Evolutionary conservation across 495 filamentous ascomycete genomes (phyloP).

Genomic region (Niebla homalea): DNA sequence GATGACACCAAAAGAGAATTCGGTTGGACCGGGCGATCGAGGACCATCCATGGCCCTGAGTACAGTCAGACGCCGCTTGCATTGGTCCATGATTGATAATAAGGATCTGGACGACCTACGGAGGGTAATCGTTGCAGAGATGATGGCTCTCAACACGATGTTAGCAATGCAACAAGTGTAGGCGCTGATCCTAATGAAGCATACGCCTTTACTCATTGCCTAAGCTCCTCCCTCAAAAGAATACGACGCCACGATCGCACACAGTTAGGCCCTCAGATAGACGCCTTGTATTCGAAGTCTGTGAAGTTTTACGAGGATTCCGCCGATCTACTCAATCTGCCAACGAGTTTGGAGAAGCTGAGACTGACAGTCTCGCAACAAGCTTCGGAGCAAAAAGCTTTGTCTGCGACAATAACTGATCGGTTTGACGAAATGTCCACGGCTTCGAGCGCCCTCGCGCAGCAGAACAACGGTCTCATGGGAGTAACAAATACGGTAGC

Average conservation of each 20-base stretch:
- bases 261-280: background rate
- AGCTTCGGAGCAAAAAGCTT: background rate
- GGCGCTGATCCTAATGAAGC: background rate
- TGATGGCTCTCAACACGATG: conserved; percentile 13
- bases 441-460: too few species aligned
- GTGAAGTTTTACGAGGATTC: background rate
- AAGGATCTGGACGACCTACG: conserved; percentile 12
- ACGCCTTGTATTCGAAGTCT: background rate
- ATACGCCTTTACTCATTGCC: background rate
- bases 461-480: too few species aligned
- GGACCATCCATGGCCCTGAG: background rate
- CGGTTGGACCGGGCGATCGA: conserved; percentile 7
- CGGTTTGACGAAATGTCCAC: too few species aligned
- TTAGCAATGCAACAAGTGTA: conserved; percentile 7
- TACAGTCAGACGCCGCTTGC: conserved; percentile 7
- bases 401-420: background rate
- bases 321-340: background rate
- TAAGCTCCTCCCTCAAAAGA: background rate
- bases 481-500: too few species aligned
- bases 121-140: conserved; percentile 8
- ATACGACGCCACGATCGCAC: background rate
- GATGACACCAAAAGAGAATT: conserved; percentile 8
- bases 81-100: conserved; percentile 13
- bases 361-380: background rate
- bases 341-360: background rate